A percentile compares a stretch with the other conserved stretches of the same genome.
Evolutionary conservation across 192 early-diverging fungal species (phyloP).

Genomic region (Martensiomyces pterosporus): DNA sequence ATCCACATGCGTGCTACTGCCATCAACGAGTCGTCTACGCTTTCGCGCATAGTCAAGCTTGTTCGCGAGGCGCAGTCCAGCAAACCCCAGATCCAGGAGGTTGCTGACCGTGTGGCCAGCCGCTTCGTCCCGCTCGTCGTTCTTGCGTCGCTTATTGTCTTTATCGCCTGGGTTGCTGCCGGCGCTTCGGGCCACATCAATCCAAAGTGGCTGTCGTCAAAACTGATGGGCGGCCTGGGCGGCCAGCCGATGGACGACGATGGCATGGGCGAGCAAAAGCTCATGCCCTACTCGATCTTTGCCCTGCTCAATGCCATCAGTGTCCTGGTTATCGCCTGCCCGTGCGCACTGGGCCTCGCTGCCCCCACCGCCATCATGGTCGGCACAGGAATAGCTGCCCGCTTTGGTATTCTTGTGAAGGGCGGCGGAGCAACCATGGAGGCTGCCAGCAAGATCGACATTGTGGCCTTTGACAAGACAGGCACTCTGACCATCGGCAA

Average conservation of each 20-base stretch:
- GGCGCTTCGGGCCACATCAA: slow-evolving; percentile 33
- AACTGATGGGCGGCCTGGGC: slow-evolving; percentile 49
- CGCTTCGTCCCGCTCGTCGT: slow-evolving; percentile 91
- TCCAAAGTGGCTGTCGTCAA: slow-evolving; percentile 28
- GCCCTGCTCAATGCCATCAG: slow-evolving; percentile 69
- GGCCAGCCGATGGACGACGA: slow-evolving; percentile 1
- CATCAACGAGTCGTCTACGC: slow-evolving; percentile 82
- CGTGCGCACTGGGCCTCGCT: slow-evolving; percentile 91
- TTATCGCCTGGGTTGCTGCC: slow-evolving; percentile 69
- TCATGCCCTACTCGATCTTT: slow-evolving; percentile 50
- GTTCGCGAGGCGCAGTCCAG: slow-evolving; percentile 91
- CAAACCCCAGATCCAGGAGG: slow-evolving; percentile 89
- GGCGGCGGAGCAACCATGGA: slow-evolving; percentile 83
- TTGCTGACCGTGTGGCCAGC: slow-evolving; percentile 83
- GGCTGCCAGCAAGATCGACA: slow-evolving; percentile 71
- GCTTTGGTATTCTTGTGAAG: slow-evolving; percentile 92
- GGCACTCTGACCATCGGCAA: slow-evolving; percentile 88
- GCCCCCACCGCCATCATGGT: slow-evolving; percentile 99
- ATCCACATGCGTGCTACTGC: slow-evolving; percentile 79
- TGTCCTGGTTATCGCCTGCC: slow-evolving; percentile 97
- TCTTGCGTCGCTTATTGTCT: slow-evolving; percentile 64
- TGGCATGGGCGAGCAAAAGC: slow-evolving; percentile 17
- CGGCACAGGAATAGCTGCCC: slow-evolving; percentile 90
- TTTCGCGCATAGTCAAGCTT: slow-evolving; percentile 86
- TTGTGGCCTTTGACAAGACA: slow-evolving; percentile 98